These are phyloP conservation scores for Fermentozyma sake DNA, from an alignment of 1,139 yeast species.

Conservation along the genomic window DNA sequence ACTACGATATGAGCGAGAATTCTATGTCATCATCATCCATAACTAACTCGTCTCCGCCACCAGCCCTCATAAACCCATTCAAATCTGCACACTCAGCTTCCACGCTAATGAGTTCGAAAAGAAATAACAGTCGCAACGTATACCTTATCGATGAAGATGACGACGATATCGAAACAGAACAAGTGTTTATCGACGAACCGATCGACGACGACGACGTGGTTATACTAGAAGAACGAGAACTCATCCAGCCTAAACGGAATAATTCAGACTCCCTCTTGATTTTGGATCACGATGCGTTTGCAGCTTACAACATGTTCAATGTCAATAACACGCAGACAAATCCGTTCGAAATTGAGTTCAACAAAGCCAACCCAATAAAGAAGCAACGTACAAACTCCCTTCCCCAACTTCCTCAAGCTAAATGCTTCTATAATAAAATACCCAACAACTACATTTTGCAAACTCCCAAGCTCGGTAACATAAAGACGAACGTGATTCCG, in stretches of 20 bases:
- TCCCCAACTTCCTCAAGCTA: constrained; percentile 60
- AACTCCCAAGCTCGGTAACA: constrained; percentile 42
- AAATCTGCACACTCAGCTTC: constrained; percentile 9
- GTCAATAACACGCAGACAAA: constrained; percentile 15
- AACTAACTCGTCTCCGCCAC: constrained; percentile 8
- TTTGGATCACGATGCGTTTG: constrained; percentile 37
- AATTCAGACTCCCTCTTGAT: constrained; percentile 35
- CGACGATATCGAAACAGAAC: constrained; percentile 11
- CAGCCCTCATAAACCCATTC: background rate
- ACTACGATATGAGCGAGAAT: constrained; percentile 10
- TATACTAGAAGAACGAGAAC: constrained; percentile 15
- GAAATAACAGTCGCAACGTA: constrained; percentile 5
- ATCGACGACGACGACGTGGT: constrained; percentile 16
- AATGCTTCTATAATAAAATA: constrained; percentile 38
- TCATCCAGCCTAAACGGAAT: constrained; percentile 19
- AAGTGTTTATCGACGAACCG: constrained; percentile 8
- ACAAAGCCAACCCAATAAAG: constrained; percentile 17
- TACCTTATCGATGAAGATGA: constrained; percentile 13
- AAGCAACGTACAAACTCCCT: constrained; percentile 65
- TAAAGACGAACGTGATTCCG: constrained; percentile 38
- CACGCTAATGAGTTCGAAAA: constrained; percentile 3
- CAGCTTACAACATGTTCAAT: constrained; percentile 44
- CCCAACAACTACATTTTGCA: constrained; percentile 36
- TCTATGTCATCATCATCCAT: constrained; percentile 10
- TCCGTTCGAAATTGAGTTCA: constrained; percentile 10